Evolutionary conservation across 2,329 filamentous ascomycete genomes (phyloP), one percentile per base, ranked within the genome.

Genomic region (Teratosphaeria epicoccoides): DNA sequence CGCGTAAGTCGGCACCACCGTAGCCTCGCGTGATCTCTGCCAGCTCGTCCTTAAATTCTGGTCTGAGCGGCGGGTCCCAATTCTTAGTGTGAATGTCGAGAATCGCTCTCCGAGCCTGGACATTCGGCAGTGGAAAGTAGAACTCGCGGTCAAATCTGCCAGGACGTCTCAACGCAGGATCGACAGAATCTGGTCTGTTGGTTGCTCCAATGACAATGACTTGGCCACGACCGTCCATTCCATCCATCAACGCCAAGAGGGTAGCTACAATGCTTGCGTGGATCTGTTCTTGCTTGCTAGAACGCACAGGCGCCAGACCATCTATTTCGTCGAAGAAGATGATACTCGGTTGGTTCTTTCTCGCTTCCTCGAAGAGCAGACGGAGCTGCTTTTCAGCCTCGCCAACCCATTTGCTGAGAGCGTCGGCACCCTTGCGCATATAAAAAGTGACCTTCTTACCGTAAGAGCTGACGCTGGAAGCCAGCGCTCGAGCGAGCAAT

Each of bases 241-340:
- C 90, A 68, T 96, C 90, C 90, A 96, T 96, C 62, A 96, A 71
- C 0, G 90, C 90, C 54, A 96, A 75, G n/a, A 96, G 73, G 1
- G 90, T 96, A 1, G 90, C 94, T 12, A 96, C 91, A 57, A 98
- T 98, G 2, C 91, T 97, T 5, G 93, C 89, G 70, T 98, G 93
- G 54, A 97, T 97, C 70, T 98, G 93, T 67, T 98, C 93, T 71
- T 97, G 91, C 69, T 97, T 97, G 70, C 91, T 96, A 11, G 93
- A 97, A 61, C 93, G 81, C 28, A 97, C 93, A 49, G 93, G 94
- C 2, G 93, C 93, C 57, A 98, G 77, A 51, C 93, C 93, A 71
- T 98, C 93, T 60, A 98, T 98, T 69, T 98, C 93, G 67, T 98
- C 93, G 61, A 98, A 97, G 74, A 98, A 98, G 68, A 98, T 98